Percentiles rank a stretch among this genome's conserved stretches.
Conservation (phyloP, 164 flowering plant species). For the Nelumbo lutea region DNA sequence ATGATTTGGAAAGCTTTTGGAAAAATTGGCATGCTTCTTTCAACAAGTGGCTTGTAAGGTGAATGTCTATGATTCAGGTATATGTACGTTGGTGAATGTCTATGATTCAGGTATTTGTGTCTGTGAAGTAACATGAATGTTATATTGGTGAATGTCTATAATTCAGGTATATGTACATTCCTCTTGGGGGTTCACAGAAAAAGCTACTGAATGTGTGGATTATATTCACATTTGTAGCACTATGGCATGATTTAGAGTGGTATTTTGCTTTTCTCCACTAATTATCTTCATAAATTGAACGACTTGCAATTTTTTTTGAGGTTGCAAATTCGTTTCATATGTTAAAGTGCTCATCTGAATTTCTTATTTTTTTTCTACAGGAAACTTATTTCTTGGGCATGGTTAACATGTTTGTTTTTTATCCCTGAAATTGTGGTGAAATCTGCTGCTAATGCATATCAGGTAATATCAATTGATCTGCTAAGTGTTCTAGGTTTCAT, state of each 20-base stretch:
- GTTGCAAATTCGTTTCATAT: not conserved
- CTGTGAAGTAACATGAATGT: not conserved
- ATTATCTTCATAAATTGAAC: not conserved
- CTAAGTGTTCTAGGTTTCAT: not conserved
- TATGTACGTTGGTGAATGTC: not conserved
- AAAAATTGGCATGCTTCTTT: constrained; percentile 98
- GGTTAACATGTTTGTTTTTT: constrained; percentile 94
- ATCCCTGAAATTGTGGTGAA: constrained; percentile 79
- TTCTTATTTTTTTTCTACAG: constrained; percentile 28
- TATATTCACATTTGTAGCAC: constrained; percentile 96
- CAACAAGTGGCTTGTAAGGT: constrained; percentile 99
- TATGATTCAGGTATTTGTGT: constrained; percentile 2
- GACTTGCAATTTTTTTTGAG: not conserved
- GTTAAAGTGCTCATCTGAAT: constrained; percentile 5
- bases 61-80: not conserved
- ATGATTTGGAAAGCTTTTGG: constrained; percentile 90
- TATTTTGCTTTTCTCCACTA: constrained; percentile 24
- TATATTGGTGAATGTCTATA: constrained; percentile 2
- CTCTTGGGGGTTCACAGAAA: constrained; percentile 85
- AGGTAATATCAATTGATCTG: constrained; percentile 37
- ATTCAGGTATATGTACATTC: constrained; percentile 89
- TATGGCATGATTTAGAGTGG: constrained; percentile 99
- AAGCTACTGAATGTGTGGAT: constrained; percentile 89
- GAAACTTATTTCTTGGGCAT: constrained; percentile 99
- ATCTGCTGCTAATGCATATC: constrained; percentile 52